Percentiles rank a stretch among this genome's conserved stretches.
Conservation (phyloP, 306 rosid genomes). For the Rosa lucieae region DNA sequence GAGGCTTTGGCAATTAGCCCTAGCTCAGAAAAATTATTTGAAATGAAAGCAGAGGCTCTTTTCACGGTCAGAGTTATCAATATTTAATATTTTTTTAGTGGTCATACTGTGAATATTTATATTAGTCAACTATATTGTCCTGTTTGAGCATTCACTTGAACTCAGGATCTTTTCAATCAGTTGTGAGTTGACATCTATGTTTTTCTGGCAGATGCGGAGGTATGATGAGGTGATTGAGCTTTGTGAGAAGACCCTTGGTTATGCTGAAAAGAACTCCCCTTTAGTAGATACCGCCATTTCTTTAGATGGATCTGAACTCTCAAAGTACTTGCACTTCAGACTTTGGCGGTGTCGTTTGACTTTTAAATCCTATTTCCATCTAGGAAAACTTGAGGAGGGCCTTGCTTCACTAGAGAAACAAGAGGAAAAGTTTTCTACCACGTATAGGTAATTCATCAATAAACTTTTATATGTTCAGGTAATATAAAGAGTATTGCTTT, state of each 20-base stretch:
- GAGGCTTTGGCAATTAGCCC: slow-evolving; percentile 71
- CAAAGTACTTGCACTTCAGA: slow-evolving; percentile 56
- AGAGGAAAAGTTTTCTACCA: slow-evolving; percentile 50
- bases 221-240: slow-evolving; percentile 81
- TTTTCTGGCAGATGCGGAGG: slow-evolving; percentile 62
- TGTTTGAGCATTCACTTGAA: slow-evolving; percentile 4
- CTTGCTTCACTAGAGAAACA: slow-evolving; percentile 71
- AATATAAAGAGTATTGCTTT: slow-evolving; percentile 11
- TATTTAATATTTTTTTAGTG: slow-evolving; percentile 14
- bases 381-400: slow-evolving; percentile 91
- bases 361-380: slow-evolving; percentile 68
- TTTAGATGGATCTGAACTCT: slow-evolving; percentile 45
- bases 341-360: slow-evolving; percentile 76
- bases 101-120: slow-evolving; percentile 23
- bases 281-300: slow-evolving; percentile 35
- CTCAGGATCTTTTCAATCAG: not conserved
- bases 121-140: slow-evolving; percentile 10
- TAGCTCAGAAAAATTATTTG: slow-evolving; percentile 73
- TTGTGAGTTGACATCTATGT: slow-evolving; percentile 38
- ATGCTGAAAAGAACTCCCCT: slow-evolving; percentile 78
- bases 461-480: slow-evolving; percentile 11
- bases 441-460: slow-evolving; percentile 47
- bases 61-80: slow-evolving; percentile 52
- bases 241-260: slow-evolving; percentile 69
- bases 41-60: slow-evolving; percentile 91